Conservation (phyloP, 1,284 basidiomycete species). For the Leccinum griseonigrum region DNA sequence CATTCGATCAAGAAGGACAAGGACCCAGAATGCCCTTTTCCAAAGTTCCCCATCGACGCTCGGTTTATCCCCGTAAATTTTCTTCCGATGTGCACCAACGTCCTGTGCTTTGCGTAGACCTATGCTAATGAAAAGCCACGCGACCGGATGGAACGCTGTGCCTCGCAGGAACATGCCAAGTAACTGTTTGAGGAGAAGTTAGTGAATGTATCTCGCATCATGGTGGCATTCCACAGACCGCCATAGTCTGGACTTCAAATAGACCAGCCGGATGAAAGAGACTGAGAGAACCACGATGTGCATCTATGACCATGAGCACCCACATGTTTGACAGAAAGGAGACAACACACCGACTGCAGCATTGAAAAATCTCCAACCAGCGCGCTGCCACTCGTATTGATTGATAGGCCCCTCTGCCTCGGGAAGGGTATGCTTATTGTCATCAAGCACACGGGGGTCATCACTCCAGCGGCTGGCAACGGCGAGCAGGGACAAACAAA, state of each 20-base stretch:
- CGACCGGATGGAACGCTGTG: conserved; percentile 53
- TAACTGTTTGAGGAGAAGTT: conserved; percentile 33
- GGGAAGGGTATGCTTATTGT: conserved; percentile 26
- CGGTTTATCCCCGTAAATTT: conserved; percentile 45
- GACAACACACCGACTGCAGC: conserved; percentile 43
- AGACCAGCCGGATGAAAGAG: conserved; percentile 62
- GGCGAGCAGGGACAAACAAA: conserved; percentile 64
- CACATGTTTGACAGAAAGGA: not conserved
- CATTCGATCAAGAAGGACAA: conserved; percentile 61
- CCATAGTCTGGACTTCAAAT: conserved; percentile 72
- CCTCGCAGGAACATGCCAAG: conserved; percentile 51
- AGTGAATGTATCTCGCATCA: conserved; percentile 4
- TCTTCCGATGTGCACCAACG: conserved; percentile 63
- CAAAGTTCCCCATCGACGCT: conserved; percentile 66
- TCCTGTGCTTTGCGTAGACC: conserved; percentile 72
- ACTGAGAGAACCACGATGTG: conserved; percentile 55
- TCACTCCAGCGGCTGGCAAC: conserved; percentile 67
- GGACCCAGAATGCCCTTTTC: conserved; percentile 79
- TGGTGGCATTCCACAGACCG: conserved; percentile 36
- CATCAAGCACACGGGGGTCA: conserved; percentile 60
- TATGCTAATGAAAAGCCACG: conserved; percentile 65
- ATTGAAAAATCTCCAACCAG: conserved; percentile 69
- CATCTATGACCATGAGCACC: conserved; percentile 31
- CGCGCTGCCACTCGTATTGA: conserved; percentile 46
- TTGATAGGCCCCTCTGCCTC: conserved; percentile 20